Base-by-base conservation (phyloP, 208 protist genomes). In the Acanthamoeba castellanii region DNA sequence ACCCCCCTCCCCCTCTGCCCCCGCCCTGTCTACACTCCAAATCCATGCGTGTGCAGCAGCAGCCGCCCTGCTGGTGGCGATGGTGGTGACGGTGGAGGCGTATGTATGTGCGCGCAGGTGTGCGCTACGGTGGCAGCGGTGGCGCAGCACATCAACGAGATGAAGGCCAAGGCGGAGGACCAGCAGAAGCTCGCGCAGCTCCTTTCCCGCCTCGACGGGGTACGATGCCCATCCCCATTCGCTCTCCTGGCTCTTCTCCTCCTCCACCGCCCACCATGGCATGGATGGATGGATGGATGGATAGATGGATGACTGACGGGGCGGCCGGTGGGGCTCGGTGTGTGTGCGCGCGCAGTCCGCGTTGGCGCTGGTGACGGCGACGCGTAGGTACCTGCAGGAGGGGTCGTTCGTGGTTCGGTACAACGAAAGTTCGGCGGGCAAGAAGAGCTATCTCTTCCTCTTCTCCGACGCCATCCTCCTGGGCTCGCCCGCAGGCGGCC, bases 381-480 rank as follows among this genome's bases (percentile, higher is more conserved):
- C 81, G 30, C 34, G 81, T 9, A 6, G n/a, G 81, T 89, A 66
- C 81, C 78, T 89, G 9, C 45, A 89, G 30, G 81, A 89, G 32
- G 81, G 81, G 4, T 66, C 27, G 9, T 89, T 89, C 81, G 27
- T 66, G 6, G 30, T 89, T 13, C 81, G 61, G 18, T 89, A 89
- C 20, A 64, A 66, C 45, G 81, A 89, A 11, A 25, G 25, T 37
- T 5, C 45, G 61, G 13, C 50, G 4, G 25, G 16, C 55, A 89
- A 66, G 50, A 89, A 66, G n/a, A 20, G 81, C 34, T 34, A 47
- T 32, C 20, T 89, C 25, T 55, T 89, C 34, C 81, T 89, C 47
- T 89, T 89, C 50, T 89, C 81, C 13, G 81, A 89, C 50, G 45
- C 81, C 34, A 89, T 89, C 5, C 81, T 89, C 45, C 27, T 89